Base-by-base conservation (phyloP, 306 rosid genomes). In the Pueraria montana region DNA sequence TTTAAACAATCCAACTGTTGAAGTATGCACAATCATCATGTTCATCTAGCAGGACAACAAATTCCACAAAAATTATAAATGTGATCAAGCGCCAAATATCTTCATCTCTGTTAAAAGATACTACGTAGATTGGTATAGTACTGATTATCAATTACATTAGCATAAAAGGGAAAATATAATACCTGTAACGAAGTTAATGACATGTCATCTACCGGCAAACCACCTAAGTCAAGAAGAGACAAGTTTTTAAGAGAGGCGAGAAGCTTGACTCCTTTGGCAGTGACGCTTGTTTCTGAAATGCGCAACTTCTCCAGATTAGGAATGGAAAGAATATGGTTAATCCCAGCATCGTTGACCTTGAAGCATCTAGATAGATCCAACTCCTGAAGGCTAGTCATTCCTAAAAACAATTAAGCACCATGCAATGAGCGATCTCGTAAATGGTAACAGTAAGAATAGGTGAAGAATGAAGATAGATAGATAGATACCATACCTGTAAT, bases 141-240 rank as follows among this genome's bases (percentile, higher is more conserved):
- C 4, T 61, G 5, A 62, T 67, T 61, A 2, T 30, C 5, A 17
- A 1, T 2, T 27, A 21, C 53, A 21, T 42, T 16, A 56, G n/a
- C 7, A 34, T 0, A 59, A n/a, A n/a, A n/a, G n/a, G n/a, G n/a
- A n/a, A n/a, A n/a, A n/a, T n/a, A n/a, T n/a, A n/a, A 58, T 73
- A 92, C 99, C 96, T 86, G 93, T n/a, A 96, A 87, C 1, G 91
- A 89, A 78, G 65, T 81, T 68, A 96, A 71, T 12, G 92, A 67
- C 23, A 17, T 80, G 80, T 96, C 98, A 78, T 94, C 94, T 8
- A 93, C 91, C 9, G 91, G 98, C 49, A 95, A 90, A 80, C 98
- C 99, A 65, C 99, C 99, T 85, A 93, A 89, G 82, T 93, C 96
- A 62, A 95, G 94, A 78, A 89, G 83, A 58, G 83, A 79, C 90